phyloP scores from a whole-genome alignment of 73 alveolate species.

The Tetrahymena thermophila region DNA sequence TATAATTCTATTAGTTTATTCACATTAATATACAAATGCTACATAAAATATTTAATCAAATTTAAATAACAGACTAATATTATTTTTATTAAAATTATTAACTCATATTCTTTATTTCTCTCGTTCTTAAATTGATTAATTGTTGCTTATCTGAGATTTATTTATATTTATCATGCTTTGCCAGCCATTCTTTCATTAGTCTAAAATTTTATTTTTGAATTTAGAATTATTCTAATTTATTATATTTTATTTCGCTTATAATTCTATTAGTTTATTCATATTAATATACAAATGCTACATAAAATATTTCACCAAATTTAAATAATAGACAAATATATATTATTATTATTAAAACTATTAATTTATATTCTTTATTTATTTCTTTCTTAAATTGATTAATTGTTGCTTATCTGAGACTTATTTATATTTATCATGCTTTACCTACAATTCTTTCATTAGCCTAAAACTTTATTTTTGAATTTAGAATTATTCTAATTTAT shows the following conservation, averaged over 20 bases:
- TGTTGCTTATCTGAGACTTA: neutral
- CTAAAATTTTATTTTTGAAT: neutral
- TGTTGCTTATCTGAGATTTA: neutral
- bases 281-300: no score
- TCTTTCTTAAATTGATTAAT: no score
- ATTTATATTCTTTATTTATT: neutral
- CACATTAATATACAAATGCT: no score
- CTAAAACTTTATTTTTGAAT: neutral
- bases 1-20: no score
- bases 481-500: neutral
- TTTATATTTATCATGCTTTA: neutral
- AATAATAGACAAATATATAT: no score
- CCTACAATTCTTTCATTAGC: neutral
- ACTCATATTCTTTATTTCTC: neutral
- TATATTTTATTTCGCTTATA: no score
- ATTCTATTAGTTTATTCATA: no score
- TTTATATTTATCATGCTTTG: neutral
- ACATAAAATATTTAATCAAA: no score
- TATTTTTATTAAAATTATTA: neutral
- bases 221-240: neutral
- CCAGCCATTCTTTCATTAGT: neutral
- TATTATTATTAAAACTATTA: neutral
- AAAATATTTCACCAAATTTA: no score
- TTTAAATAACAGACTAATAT: no score
- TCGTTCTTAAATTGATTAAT: no score